Evolutionary conservation across 2,329 filamentous ascomycete species (phyloP).

Genomic region (Thelonectria discophora): DNA sequence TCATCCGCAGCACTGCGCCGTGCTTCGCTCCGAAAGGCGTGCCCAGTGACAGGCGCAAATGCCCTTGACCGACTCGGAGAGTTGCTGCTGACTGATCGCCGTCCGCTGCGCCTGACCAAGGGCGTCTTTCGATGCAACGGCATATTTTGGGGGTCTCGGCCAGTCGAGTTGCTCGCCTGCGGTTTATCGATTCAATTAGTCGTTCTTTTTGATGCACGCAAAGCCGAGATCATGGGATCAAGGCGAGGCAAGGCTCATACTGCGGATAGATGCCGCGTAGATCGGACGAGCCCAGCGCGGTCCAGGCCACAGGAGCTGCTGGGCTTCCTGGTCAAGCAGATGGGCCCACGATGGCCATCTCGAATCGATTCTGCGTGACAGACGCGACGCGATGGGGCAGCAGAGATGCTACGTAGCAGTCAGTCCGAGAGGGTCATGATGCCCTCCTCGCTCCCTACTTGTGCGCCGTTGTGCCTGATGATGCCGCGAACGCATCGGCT

Average conservation of each 20-base stretch:
- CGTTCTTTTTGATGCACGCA: constrained; percentile 26
- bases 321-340: constrained; percentile 25
- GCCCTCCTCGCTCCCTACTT: constrained; percentile 14
- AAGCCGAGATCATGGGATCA: constrained; percentile 34
- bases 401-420: constrained; percentile 26
- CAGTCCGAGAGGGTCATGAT: constrained; percentile 20
- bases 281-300: constrained; percentile 35
- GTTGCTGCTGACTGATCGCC: constrained; percentile 33
- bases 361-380: constrained; percentile 18
- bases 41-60: constrained; percentile 28
- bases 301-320: constrained; percentile 19
- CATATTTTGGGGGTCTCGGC: constrained; percentile 14
- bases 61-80: constrained; percentile 30
- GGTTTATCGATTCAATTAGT: constrained; percentile 20
- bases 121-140: constrained; percentile 29
- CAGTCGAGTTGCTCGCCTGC: constrained; percentile 24
- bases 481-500: constrained; percentile 12
- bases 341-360: constrained; percentile 33
- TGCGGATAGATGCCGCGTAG: constrained; percentile 39
- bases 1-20: constrained; percentile 42
- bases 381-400: constrained; percentile 4
- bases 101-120: constrained; percentile 39
- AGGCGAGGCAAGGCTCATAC: constrained; percentile 20
- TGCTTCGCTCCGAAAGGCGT: constrained; percentile 36
- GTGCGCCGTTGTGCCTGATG: constrained; percentile 16